phyloP scores from a whole-genome alignment of 441 rosid species.

The Mallotus repandus region DNA sequence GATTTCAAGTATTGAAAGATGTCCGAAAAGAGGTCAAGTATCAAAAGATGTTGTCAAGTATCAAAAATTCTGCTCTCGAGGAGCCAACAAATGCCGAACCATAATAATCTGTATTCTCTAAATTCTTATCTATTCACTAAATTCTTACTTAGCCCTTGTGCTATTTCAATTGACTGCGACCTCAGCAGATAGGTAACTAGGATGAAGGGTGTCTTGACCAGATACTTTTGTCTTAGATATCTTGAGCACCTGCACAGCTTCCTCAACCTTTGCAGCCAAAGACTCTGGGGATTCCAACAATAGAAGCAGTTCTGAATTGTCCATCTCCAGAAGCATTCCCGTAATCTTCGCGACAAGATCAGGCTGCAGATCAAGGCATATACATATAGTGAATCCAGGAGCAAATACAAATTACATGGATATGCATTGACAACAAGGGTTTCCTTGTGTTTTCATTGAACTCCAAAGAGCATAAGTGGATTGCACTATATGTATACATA shows the following conservation, averaged over 20 bases:
- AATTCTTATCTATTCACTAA: too few relatives aligned
- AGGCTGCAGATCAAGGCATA: slow-evolving; percentile 37
- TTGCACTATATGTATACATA: neutral
- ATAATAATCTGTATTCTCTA: too few relatives aligned
- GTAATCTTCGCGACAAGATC: slow-evolving; percentile 63
- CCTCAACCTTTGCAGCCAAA: slow-evolving; percentile 62
- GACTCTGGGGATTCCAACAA: slow-evolving; percentile 77
- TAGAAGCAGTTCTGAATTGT: slow-evolving; percentile 70
- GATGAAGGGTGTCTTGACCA: slow-evolving; percentile 43
- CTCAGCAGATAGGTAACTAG: slow-evolving; percentile 49
- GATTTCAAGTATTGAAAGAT: too few relatives aligned
- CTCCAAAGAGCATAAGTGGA: neutral
- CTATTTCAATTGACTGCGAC: slow-evolving; percentile 53
- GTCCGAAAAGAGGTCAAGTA: too few relatives aligned
- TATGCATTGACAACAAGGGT: slow-evolving; percentile 1
- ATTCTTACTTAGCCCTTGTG: too few relatives aligned
- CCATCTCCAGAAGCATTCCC: slow-evolving; percentile 91
- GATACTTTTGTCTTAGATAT: slow-evolving; percentile 44
- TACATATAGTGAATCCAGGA: neutral
- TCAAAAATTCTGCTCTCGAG: too few relatives aligned
- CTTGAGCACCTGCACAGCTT: slow-evolving; percentile 70
- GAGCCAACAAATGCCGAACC: too few relatives aligned
- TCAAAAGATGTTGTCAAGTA: too few relatives aligned
- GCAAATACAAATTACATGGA: neutral
- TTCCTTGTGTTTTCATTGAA: neutral